Evolutionary conservation across 1,139 yeast species (phyloP).

Genomic region (Spathaspora jeffriesii): DNA sequence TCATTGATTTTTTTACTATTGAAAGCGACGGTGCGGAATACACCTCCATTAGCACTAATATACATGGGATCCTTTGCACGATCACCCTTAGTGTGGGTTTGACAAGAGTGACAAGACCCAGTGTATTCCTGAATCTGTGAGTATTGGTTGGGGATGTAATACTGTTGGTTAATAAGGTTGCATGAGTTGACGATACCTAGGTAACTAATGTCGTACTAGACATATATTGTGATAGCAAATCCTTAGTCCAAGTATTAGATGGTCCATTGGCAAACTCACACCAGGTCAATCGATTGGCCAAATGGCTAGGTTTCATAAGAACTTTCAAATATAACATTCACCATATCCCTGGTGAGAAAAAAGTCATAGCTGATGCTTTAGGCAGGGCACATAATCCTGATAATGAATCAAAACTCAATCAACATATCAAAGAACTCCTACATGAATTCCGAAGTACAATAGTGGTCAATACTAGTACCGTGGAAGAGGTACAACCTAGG

Average conservation of each 20-base stretch:
- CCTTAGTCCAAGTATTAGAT: no score
- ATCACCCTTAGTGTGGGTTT: neutral
- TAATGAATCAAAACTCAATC: no score
- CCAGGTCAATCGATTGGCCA: neutral
- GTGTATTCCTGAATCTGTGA: neutral
- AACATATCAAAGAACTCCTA: no score
- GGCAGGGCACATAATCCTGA: no score
- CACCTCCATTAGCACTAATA: neutral
- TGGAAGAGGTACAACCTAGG: no score
- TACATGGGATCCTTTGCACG: neutral
- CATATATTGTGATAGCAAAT: no score
- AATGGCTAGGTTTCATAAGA: neutral
- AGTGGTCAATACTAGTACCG: no score
- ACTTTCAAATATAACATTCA: neutral
- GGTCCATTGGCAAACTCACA: neutral
- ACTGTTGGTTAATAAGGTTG: no score
- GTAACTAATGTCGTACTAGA: no score
- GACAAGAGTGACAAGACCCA: neutral
- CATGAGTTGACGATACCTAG: neutral
- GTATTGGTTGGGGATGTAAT: neutral
- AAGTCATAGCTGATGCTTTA: neutral
- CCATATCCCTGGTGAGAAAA: slow-evolving; percentile 1
- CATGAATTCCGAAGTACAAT: no score
- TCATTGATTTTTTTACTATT: neutral
- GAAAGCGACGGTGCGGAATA: neutral